Conservation (phyloP, 2,329 filamentous ascomycete genomes). For the Sarocladium kiliense region DNA sequence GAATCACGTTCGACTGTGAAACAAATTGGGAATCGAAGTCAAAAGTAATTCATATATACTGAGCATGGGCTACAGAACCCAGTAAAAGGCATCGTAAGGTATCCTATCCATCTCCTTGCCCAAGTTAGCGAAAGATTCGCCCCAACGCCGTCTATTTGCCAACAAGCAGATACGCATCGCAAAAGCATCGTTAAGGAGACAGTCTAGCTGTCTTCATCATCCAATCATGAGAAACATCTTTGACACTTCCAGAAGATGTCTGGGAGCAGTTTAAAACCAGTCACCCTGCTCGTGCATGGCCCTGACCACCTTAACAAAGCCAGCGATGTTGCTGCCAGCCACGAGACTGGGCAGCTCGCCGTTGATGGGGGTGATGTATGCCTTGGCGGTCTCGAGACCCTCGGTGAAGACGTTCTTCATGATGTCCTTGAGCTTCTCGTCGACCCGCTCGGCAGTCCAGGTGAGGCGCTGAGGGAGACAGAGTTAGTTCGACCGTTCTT, state of each 20-base stretch:
- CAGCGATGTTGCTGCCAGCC: conserved; percentile 93
- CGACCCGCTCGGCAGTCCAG: conserved; percentile 89
- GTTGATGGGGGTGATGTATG: conserved; percentile 74
- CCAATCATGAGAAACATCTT: neutral
- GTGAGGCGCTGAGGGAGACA: conserved; percentile 55
- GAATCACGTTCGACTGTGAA: too few species aligned
- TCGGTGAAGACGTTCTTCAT: conserved; percentile 94
- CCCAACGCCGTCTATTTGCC: neutral
- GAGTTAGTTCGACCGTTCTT: conserved; percentile 1
- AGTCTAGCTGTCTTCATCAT: conserved; percentile 5
- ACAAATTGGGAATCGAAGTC: too few species aligned
- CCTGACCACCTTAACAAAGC: conserved; percentile 90
- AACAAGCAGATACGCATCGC: neutral
- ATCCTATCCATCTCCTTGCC: neutral
- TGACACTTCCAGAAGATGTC: conserved; percentile 11
- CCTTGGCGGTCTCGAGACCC: conserved; percentile 81
- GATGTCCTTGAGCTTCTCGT: conserved; percentile 83
- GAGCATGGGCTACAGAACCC: too few species aligned
- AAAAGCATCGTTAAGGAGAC: neutral
- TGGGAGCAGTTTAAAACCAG: conserved; percentile 53
- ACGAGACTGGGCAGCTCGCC: conserved; percentile 86
- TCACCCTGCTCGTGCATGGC: conserved; percentile 97
- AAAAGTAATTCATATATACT: too few species aligned
- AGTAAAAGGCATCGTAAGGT: neutral
- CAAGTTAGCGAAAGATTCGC: neutral